Evolutionary conservation across 2,329 filamentous ascomycete species (phyloP), one percentile per base, ranked within the genome.

Genomic region (Pseudopyrenochaeta lycopersici): DNA sequence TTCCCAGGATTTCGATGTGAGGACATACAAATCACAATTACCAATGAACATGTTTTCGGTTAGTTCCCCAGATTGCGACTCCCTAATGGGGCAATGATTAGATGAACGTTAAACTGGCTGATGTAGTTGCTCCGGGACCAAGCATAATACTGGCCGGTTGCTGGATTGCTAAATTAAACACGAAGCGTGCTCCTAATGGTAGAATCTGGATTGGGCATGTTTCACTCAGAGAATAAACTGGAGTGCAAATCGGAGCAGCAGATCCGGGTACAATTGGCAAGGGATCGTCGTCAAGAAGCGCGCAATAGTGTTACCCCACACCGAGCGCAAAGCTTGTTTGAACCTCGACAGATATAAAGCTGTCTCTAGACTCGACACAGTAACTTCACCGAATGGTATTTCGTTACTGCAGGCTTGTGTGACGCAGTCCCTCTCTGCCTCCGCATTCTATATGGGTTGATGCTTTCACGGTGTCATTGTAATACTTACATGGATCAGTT

Each of bases 31-130:
- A 21, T 23, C 7, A 7, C 17, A 1, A 15, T 50, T n/a, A 33
- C 52, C 46, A 54, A 54, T 54, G 30, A 43, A 36, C 27, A 10
- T 6, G 15, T 45, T 2, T 38, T 42, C 23, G 40, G 40, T 12
- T 42, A n/a, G 20, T 27, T 30, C 21, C 31, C 6, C 27, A 54
- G 35, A 54, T 47, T 54, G 39, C 11, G 21, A 21, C 45, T 42
- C 11, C 42, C 54, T 18, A 12, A 54, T 47, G 7, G 11, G 43
- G 31, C 32, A 44, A 21, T 40, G 3, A 35, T 45, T 57, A 53
- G 41, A 54, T 57, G 47, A 50, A 51, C 31, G 27, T 44, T 39
- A 54, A 36, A 53, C 27, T 54, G 54, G 35, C 49, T 46, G 42
- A 48, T 44, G 54, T 49, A 41, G 45, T 30, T 15, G 45, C 12